Base-by-base conservation (phyloP, 2,329 filamentous ascomycete species). In the Alternaria triticimaculans region DNA sequence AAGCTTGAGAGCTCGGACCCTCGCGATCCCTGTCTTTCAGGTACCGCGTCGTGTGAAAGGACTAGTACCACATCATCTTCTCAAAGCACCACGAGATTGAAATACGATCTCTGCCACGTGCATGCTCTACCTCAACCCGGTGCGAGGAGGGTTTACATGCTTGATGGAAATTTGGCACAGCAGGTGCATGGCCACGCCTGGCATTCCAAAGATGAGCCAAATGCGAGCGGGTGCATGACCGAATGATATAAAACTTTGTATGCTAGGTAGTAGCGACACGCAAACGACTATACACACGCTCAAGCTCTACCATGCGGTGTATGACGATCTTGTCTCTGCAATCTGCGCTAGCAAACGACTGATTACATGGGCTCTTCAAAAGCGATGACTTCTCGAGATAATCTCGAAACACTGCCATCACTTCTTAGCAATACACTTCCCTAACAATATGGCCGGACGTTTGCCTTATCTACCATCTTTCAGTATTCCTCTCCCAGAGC, bases 1-100 rank as follows among this genome's bases (percentile, higher is more conserved):
- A 56, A 66, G 64, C 64, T 65, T 30, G 49, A 58, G 56, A 70
- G 65, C 63, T 64, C 48, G 64, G 61, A 58, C 61, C 63, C 28
- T 20, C 11, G 12, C 45, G 18, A 66, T 65, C 65, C 56, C 60
- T 69, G 66, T 62, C 65, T 64, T 49, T 51, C 60, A 69, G 57
- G 58, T 50, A 62, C 50, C 63, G 30, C 56, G 61, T 64, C 41
- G 45, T 12, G 51, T 61, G 44, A 57, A 57, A 44, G 30, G 28
- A 30, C 53, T 23, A 33, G 54, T 37, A 30, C 15, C 21, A 45
- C 41, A 5, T 18, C 14, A 3, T 20, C 14, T 15, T 23, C 41
- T 25, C 9, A 14, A 4, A 44, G 11, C 10, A 28, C 15, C 37
- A 37, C 8, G 6, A 6, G 4, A 25, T 15, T 18, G 7, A n/a